Percentiles rank a stretch among this genome's conserved stretches.
These are phyloP conservation scores for Gentiana straminea DNA, from an alignment of 257 asterid species.

Conservation along the genomic window DNA sequence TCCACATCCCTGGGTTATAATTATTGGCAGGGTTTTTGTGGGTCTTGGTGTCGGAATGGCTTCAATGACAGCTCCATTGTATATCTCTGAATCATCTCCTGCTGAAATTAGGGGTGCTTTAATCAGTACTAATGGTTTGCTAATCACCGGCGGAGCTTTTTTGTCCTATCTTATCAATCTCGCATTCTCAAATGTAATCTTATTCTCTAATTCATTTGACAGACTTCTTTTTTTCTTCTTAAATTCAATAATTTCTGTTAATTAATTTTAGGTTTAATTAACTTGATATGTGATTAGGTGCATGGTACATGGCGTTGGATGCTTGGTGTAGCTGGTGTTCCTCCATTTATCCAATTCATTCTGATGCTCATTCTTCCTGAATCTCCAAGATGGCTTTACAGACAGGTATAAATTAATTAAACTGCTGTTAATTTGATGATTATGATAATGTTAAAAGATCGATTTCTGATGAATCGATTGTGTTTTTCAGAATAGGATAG, in stretches of 20 bases:
- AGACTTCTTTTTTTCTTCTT: neutral
- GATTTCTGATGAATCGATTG: no score
- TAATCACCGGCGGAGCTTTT: slow-evolving; percentile 39
- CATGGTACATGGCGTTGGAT: slow-evolving; percentile 54
- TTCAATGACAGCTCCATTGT: slow-evolving; percentile 38
- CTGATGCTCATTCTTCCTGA: slow-evolving; percentile 33
- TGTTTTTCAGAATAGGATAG: slow-evolving; percentile 24
- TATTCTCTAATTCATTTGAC: no score
- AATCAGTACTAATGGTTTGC: slow-evolving; percentile 36
- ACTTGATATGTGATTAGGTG: slow-evolving; percentile 13
- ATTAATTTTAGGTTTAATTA: neutral
- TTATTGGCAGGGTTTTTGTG: slow-evolving; percentile 29
- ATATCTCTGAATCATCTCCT: slow-evolving; percentile 42
- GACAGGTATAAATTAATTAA: slow-evolving; percentile 15
- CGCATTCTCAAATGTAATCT: slow-evolving; percentile 35
- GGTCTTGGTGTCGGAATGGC: slow-evolving; percentile 44
- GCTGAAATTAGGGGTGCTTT: slow-evolving; percentile 39
- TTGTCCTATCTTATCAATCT: slow-evolving; percentile 40
- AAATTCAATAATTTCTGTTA: neutral
- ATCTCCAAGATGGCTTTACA: slow-evolving; percentile 39
- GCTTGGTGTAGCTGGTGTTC: slow-evolving; percentile 42
- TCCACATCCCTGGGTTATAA: slow-evolving; percentile 23
- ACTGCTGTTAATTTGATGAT: no score
- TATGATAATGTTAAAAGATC: neutral
- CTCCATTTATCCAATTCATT: slow-evolving; percentile 30